phyloP scores from a whole-genome alignment of 768 basidiomycete genomes.

The Dendrothele bispora region DNA sequence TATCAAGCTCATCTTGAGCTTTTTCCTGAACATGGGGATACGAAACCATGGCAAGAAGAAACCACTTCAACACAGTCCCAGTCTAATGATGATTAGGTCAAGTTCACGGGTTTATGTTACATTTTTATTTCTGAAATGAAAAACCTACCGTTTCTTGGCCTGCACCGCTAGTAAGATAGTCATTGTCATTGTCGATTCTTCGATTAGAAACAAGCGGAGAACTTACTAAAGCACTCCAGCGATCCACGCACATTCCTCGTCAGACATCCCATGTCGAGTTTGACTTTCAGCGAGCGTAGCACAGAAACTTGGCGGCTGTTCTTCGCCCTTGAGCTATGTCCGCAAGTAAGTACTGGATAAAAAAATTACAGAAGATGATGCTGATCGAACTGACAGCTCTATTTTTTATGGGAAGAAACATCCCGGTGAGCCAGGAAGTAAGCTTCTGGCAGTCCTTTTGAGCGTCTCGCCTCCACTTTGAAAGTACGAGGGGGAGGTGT shows the following conservation, averaged over 20 bases:
- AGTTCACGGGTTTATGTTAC: no score
- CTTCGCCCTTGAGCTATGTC: not conserved
- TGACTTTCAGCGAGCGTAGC: not conserved
- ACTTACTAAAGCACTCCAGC: conserved; percentile 1
- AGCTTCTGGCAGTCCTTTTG: not conserved
- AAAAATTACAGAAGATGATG: no score
- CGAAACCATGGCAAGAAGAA: not conserved
- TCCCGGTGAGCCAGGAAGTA: no score
- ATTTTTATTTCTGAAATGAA: no score
- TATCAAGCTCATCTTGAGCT: conserved; percentile 3
- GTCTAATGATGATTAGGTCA: not conserved
- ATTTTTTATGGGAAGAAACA: no score
- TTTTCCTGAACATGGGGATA: conserved; percentile 3
- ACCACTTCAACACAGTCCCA: not conserved
- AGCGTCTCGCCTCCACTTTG: conserved; percentile 4
- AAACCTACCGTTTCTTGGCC: not conserved
- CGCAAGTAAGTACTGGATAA: no score
- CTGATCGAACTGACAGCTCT: no score
- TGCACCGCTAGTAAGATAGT: not conserved
- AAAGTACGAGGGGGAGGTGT: not conserved
- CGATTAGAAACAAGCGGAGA: not conserved
- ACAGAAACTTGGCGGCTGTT: conserved; percentile 1
- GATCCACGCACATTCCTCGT: not conserved
- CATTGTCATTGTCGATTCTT: not conserved
- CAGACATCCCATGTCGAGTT: not conserved